phyloP scores from a whole-genome alignment of 192 early-diverging fungal genomes.

The Backusella luteola region DNA sequence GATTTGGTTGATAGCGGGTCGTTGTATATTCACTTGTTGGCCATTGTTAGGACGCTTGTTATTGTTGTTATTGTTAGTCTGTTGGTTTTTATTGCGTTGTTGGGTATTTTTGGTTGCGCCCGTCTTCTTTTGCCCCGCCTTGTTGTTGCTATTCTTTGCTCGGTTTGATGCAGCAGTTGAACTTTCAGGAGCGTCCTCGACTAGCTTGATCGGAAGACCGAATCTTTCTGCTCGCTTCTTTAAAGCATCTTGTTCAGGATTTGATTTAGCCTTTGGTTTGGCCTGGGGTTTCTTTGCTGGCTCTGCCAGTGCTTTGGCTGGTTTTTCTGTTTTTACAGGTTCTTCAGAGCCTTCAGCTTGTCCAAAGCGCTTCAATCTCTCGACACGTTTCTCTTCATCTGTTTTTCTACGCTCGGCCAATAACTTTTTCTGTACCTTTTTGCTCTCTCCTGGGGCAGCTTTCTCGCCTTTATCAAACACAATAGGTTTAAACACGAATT shows the following conservation, averaged over 20 bases:
- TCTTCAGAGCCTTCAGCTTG: background rate
- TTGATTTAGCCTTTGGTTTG: background rate
- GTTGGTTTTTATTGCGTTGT: background rate
- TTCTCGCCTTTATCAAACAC: background rate
- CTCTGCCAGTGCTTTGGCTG: background rate
- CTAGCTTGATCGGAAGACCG: background rate
- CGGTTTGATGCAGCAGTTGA: too few relatives aligned
- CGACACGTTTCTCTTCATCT: background rate
- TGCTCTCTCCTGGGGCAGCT: background rate
- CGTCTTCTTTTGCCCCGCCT: background rate
- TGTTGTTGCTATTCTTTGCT: background rate
- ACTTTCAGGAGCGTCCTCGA: background rate
- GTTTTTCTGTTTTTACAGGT: background rate
- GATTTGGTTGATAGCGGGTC: background rate
- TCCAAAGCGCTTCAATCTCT: background rate
- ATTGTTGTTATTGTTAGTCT: background rate
- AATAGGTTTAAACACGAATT: background rate
- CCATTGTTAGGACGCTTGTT: background rate
- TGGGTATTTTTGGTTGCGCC: background rate
- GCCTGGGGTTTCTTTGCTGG: background rate
- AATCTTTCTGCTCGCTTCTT: background rate
- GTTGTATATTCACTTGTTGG: background rate
- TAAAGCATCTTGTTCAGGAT: background rate
- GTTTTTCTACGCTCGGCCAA: background rate
- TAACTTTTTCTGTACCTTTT: background rate